These are phyloP conservation scores for Hyphopichia fennica DNA, from an alignment of 1,139 yeast species.

Conservation along the genomic window DNA sequence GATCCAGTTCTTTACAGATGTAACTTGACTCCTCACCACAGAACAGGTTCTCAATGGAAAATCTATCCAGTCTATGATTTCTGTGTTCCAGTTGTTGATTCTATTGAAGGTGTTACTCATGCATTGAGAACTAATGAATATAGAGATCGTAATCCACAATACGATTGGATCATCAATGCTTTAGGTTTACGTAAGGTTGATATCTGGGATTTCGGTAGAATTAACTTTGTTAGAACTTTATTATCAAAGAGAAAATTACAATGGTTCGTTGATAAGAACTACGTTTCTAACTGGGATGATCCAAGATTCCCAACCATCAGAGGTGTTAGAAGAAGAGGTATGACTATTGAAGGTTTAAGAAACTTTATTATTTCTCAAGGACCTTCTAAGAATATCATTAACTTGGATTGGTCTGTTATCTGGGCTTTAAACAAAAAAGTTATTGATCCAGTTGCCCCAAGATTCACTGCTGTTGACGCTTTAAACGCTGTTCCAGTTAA, in stretches of 20 bases:
- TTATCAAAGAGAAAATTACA: slow-evolving; percentile 95
- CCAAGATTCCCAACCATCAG: slow-evolving; percentile 99
- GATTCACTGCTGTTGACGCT: slow-evolving; percentile 77
- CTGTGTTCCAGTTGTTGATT: slow-evolving; percentile 95
- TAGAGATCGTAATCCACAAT: slow-evolving; percentile 97
- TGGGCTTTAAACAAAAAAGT: slow-evolving; percentile 97
- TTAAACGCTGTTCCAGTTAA: slow-evolving; percentile 64
- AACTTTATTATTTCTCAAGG: slow-evolving; percentile 94
- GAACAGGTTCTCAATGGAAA: slow-evolving; percentile 91
- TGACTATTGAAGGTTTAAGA: slow-evolving; percentile 96
- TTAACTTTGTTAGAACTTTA: slow-evolving; percentile 91
- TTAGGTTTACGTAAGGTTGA: slow-evolving; percentile 84
- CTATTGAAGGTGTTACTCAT: slow-evolving; percentile 95
- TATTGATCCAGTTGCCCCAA: slow-evolving; percentile 94
- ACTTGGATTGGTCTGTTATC: slow-evolving; percentile 93
- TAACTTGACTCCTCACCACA: slow-evolving; percentile 94
- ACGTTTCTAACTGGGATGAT: slow-evolving; percentile 94
- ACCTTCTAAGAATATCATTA: slow-evolving; percentile 93
- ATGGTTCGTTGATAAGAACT: slow-evolving; percentile 92
- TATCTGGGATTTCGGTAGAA: slow-evolving; percentile 97
- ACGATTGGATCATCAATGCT: slow-evolving; percentile 89
- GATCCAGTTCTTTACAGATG: slow-evolving; percentile 98
- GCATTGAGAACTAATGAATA: slow-evolving; percentile 96
- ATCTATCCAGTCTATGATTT: slow-evolving; percentile 97
- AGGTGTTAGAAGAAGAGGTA: slow-evolving; percentile 99